These are phyloP conservation scores for Dendrothele bispora DNA, from an alignment of 768 basidiomycete species.

Conservation along the genomic window DNA sequence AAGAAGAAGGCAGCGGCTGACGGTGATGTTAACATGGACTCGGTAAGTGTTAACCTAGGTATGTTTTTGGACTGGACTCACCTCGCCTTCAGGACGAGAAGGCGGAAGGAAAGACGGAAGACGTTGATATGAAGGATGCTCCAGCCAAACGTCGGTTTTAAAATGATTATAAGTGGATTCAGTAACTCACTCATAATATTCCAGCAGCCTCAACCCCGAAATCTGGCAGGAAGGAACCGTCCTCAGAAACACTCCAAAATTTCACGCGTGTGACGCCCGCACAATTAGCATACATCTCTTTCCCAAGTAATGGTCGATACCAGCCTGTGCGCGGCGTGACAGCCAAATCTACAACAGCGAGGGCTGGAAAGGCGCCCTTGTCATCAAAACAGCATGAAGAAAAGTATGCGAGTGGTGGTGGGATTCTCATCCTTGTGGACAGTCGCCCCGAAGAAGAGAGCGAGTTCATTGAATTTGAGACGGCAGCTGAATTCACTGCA, in stretches of 20 bases:
- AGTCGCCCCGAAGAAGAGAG: slow-evolving; percentile 65
- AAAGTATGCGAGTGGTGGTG: slow-evolving; percentile 77
- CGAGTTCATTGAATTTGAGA: slow-evolving; percentile 68
- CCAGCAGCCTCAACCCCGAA: slow-evolving; percentile 36
- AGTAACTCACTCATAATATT: slow-evolving; percentile 44
- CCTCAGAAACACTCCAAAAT: slow-evolving; percentile 76
- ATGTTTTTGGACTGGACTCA: slow-evolving; percentile 11
- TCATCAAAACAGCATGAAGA: slow-evolving; percentile 43
- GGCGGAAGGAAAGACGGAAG: slow-evolving; percentile 55
- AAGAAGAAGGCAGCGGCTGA: slow-evolving; percentile 89
- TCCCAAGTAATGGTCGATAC: slow-evolving; percentile 79
- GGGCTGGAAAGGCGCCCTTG: slow-evolving; percentile 32
- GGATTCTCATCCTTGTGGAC: slow-evolving; percentile 84
- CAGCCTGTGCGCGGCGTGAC: slow-evolving; percentile 86
- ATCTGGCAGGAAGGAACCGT: slow-evolving; percentile 72
- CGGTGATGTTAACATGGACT: slow-evolving; percentile 79
- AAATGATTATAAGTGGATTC: slow-evolving; percentile 50
- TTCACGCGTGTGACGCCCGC: slow-evolving; percentile 91
- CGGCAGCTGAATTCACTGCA: slow-evolving; percentile 32
- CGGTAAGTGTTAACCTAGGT: slow-evolving; percentile 46
- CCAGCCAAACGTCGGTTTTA: slow-evolving; percentile 51
- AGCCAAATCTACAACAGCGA: slow-evolving; percentile 35
- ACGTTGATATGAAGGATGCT: slow-evolving; percentile 76
- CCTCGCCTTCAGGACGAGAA: slow-evolving; percentile 49
- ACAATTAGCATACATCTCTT: slow-evolving; percentile 82